These are phyloP conservation scores for Zangia roseola DNA, from an alignment of 768 basidiomycete genomes.

Conservation along the genomic window DNA sequence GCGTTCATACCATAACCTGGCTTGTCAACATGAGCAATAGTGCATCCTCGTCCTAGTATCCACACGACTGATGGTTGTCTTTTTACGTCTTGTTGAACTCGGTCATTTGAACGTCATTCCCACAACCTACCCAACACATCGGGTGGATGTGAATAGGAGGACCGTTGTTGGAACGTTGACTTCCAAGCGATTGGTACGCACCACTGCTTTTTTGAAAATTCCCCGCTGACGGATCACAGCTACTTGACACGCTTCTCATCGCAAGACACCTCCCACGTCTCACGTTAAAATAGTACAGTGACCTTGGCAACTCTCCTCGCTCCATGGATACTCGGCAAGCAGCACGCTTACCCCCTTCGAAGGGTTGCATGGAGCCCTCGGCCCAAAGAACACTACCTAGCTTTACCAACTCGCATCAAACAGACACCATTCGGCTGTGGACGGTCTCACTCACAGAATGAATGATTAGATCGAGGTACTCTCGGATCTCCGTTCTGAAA, in stretches of 20 bases:
- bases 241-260: slow-evolving; percentile 52
- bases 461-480: slow-evolving; percentile 41
- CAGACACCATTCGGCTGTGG: slow-evolving; percentile 54
- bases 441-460: slow-evolving; percentile 21
- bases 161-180: slow-evolving; percentile 64
- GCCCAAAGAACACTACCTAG: slow-evolving; percentile 18
- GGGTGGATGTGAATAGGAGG: slow-evolving; percentile 68
- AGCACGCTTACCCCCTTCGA: slow-evolving; percentile 54
- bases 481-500: slow-evolving; percentile 49
- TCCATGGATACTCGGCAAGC: slow-evolving; percentile 59
- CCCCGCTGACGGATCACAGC: slow-evolving; percentile 34
- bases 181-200: slow-evolving; percentile 63
- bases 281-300: slow-evolving; percentile 43
- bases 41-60: too few relatives aligned
- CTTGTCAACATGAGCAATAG: too few relatives aligned
- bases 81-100: too few relatives aligned
- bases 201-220: not conserved
- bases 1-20: too few relatives aligned
- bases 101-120: not conserved
- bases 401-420: slow-evolving; percentile 39
- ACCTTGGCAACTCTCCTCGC: slow-evolving; percentile 46
- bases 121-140: too few relatives aligned
- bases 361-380: slow-evolving; percentile 5
- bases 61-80: too few relatives aligned
- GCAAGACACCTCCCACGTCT: slow-evolving; percentile 21